A percentile compares a stretch with the other conserved stretches of the same genome.
phyloP scores from a whole-genome alignment of 2,329 filamentous ascomycete species.

The Magnaporthales sp. region DNA sequence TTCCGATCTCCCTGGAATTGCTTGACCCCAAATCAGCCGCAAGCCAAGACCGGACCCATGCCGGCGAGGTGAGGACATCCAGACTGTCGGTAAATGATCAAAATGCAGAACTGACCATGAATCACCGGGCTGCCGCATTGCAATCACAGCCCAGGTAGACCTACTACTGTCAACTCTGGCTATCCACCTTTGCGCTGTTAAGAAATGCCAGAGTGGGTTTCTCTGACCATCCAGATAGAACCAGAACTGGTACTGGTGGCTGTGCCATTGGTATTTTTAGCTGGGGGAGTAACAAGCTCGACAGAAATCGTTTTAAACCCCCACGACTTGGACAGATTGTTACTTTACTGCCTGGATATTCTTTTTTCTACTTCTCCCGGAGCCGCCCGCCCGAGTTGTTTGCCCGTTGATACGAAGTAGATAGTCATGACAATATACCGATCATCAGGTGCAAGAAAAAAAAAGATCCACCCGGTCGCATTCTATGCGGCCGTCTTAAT shows the following conservation, averaged over 20 bases:
- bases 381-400: background rate
- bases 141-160: background rate
- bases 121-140: background rate
- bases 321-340: background rate
- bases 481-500: too few species aligned
- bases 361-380: background rate
- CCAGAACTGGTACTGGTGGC: background rate
- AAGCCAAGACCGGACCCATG: too few species aligned
- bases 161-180: background rate
- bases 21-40: too few species aligned
- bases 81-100: background rate
- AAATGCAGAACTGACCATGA: background rate
- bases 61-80: background rate
- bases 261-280: background rate
- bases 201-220: background rate
- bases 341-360: background rate
- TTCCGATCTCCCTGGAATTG: too few species aligned
- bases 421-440: too few species aligned
- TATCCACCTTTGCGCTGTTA: background rate
- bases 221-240: background rate
- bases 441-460: too few species aligned
- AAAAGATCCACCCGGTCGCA: too few species aligned
- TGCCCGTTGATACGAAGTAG: background rate
- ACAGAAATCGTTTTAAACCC: background rate
- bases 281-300: background rate